A percentile compares a stretch with the other conserved stretches of the same genome.
These are phyloP conservation scores for Decorospora gaudefroyi DNA, from an alignment of 2,329 filamentous ascomycete species.

Conservation along the genomic window DNA sequence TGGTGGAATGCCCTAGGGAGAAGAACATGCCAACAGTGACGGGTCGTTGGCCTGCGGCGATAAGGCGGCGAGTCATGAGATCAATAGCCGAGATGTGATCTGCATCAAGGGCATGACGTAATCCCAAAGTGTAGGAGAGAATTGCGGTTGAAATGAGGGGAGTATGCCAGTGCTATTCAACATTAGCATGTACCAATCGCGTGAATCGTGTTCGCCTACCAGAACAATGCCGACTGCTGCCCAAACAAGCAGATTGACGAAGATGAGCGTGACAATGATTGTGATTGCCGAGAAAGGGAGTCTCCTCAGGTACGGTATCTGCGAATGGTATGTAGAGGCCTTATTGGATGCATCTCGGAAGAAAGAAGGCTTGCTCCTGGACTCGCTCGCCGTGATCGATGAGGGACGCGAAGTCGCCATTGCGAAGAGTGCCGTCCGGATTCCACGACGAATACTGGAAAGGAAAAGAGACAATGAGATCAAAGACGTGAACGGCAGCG, in stretches of 20 bases:
- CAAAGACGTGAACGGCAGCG: not conserved
- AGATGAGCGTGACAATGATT: slow-evolving; percentile 59
- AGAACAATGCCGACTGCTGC: slow-evolving; percentile 61
- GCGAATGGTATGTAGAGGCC: slow-evolving; percentile 55
- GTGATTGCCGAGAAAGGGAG: slow-evolving; percentile 62
- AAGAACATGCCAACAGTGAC: slow-evolving; percentile 96
- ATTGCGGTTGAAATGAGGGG: slow-evolving; percentile 77
- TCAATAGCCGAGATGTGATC: slow-evolving; percentile 94
- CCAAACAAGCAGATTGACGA: slow-evolving; percentile 63
- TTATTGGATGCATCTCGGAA: slow-evolving; percentile 37
- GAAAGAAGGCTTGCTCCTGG: slow-evolving; percentile 24
- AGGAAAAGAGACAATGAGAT: not conserved
- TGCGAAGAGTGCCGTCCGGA: not conserved
- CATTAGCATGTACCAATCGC: not conserved
- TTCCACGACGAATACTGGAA: not conserved
- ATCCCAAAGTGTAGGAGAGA: slow-evolving; percentile 83
- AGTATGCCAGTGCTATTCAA: slow-evolving; percentile 47
- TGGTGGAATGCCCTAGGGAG: slow-evolving; percentile 88
- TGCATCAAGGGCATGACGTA: slow-evolving; percentile 96
- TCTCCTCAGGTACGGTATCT: slow-evolving; percentile 59
- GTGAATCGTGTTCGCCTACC: slow-evolving; percentile 44
- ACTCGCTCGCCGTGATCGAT: slow-evolving; percentile 14
- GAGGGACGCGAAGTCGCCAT: slow-evolving; percentile 23
- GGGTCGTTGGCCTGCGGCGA: slow-evolving; percentile 81
- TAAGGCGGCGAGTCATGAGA: slow-evolving; percentile 86